Conservation (phyloP, 306 rosid species). For the Prunus campanulata region DNA sequence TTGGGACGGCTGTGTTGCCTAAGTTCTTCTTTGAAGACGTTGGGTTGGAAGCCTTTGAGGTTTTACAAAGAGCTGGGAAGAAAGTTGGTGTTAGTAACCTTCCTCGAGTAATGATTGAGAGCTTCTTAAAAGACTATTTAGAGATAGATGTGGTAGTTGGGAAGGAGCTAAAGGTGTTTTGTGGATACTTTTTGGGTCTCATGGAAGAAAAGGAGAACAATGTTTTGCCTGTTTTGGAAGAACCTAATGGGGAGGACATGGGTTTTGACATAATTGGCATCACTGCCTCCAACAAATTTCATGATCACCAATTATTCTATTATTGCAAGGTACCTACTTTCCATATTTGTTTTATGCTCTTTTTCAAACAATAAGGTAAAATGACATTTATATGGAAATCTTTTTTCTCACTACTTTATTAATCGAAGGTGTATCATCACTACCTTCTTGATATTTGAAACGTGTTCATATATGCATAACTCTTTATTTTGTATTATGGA, state of each 20-base stretch:
- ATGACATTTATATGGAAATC: no score
- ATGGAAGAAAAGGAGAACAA: slow-evolving; percentile 43
- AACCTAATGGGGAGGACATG: slow-evolving; percentile 24
- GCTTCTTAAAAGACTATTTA: slow-evolving; percentile 74
- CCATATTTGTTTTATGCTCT: no score
- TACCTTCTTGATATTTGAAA: no score
- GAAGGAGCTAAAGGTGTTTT: slow-evolving; percentile 54
- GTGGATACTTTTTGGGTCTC: slow-evolving; percentile 70
- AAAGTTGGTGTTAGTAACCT: slow-evolving; percentile 57
- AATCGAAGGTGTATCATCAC: no score
- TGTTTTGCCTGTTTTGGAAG: slow-evolving; percentile 25
- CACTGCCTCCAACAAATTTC: slow-evolving; percentile 25
- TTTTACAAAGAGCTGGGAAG: slow-evolving; percentile 42
- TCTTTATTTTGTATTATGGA: no score
- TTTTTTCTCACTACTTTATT: no score
- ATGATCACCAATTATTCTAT: slow-evolving; percentile 37
- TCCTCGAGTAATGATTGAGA: slow-evolving; percentile 71
- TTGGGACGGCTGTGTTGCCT: slow-evolving; percentile 66
- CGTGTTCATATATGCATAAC: no score
- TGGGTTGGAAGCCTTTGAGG: slow-evolving; percentile 61
- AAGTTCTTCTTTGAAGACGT: slow-evolving; percentile 76
- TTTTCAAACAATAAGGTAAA: no score
- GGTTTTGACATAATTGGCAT: slow-evolving; percentile 50
- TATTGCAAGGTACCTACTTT: slow-evolving; percentile 41
- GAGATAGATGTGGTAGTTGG: slow-evolving; percentile 63